Evolutionary conservation across 768 basidiomycete species (phyloP).

Genomic region (Hysterangium stoloniferum): DNA sequence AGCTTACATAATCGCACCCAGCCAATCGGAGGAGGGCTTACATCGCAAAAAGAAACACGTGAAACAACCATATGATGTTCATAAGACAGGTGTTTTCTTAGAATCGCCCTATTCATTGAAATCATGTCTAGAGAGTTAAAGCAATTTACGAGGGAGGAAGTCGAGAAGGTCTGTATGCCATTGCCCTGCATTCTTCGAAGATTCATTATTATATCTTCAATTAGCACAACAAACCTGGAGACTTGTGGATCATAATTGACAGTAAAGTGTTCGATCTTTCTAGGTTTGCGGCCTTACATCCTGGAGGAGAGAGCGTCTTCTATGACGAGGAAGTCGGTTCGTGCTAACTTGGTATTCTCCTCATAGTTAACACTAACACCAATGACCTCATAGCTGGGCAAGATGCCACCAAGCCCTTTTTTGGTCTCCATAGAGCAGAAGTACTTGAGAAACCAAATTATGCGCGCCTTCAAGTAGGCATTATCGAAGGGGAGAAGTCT

Average conservation of each 20-base stretch:
- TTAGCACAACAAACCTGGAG: slow-evolving; percentile 70
- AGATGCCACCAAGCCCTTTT: slow-evolving; percentile 86
- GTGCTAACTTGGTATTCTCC: slow-evolving; percentile 19
- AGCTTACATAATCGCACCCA: too few relatives aligned
- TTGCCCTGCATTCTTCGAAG: background rate
- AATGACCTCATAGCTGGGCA: slow-evolving; percentile 50
- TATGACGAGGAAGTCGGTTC: slow-evolving; percentile 67
- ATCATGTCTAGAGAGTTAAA: slow-evolving; percentile 30
- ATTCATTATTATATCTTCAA: background rate
- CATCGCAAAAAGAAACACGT: background rate
- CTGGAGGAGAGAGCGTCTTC: slow-evolving; percentile 75
- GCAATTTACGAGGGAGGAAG: slow-evolving; percentile 56
- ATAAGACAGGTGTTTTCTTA: background rate
- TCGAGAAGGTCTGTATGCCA: slow-evolving; percentile 49
- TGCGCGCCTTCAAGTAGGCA: slow-evolving; percentile 66
- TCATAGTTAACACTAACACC: background rate
- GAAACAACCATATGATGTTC: background rate
- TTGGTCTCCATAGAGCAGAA: slow-evolving; percentile 80
- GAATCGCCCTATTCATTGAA: slow-evolving; percentile 12
- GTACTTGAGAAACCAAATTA: slow-evolving; percentile 73
- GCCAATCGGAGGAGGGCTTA: too few relatives aligned
- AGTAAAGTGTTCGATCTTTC: slow-evolving; percentile 78
- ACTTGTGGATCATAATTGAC: slow-evolving; percentile 86
- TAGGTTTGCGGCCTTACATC: slow-evolving; percentile 74
- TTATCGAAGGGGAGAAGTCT: slow-evolving; percentile 52